Base-by-base conservation (phyloP, 441 rosid genomes). In the Viola pubescens region DNA sequence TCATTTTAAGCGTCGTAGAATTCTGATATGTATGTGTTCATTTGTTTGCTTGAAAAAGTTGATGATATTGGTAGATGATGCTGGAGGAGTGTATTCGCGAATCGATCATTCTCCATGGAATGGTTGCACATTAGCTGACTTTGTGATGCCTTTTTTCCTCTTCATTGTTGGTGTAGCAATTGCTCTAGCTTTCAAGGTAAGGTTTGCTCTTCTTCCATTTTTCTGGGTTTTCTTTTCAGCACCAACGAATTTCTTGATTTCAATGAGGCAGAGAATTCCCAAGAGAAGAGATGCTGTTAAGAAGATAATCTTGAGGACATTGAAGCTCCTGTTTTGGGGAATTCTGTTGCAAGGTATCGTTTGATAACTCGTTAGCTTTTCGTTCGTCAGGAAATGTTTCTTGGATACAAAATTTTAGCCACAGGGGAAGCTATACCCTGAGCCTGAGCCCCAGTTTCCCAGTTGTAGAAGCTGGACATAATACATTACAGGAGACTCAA, bases 271-370 rank as follows among this genome's bases (percentile, higher is more conserved):
- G 89, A 83, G 63, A 74, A 60, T 78, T 58, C 77, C 78, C 2
- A 79, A 63, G 62, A 63, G 63, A 38, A 71, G 67, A 48, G 77
- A 53, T 70, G 81, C 85, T 5, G 58, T 83, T 7, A 79, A 51
- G 72, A 86, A 75, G 82, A 79, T 83, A 52, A 53, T 66, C 7
- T 4, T 73, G 34, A 81, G 92, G 76, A 79, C 89, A 38, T 34
- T 83, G 68, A 86, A 86, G 81, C 92, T 86, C 73, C 79, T 86
- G 2, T 86, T 86, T 39, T 83, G 92, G 92, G 92, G 87, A 58
- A 64, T 83, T 65, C 61, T 86, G 60, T 61, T 86, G 69, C 92
- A 86, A 78, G 91, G 86, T 82, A 72, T 57, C 13, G 7, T 3
- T 3, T 8, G 44, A 37, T 0, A 16, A 6, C 9, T 16, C 16